Conservation (phyloP, 352 stramenopile species). For the Pythium rishiriense region DNA sequence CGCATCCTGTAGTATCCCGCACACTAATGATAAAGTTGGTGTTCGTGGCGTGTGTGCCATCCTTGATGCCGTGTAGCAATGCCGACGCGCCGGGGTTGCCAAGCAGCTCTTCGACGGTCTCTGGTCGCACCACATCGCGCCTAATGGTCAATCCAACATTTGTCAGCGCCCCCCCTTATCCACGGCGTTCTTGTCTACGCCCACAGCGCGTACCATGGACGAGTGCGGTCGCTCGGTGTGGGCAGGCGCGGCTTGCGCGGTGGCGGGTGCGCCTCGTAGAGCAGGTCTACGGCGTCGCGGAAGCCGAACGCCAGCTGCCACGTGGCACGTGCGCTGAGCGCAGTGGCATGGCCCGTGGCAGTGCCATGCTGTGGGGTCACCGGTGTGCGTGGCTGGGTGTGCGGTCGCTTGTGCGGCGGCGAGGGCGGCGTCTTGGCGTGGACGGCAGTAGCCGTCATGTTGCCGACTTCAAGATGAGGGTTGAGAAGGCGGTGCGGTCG, state of each 20-base stretch:
- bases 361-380: background rate
- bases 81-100: slow-evolving; percentile 41
- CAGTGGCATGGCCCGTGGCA: no score
- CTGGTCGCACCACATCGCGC: slow-evolving; percentile 36
- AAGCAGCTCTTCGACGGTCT: slow-evolving; percentile 42
- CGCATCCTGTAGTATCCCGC: no score
- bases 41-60: slow-evolving; percentile 6
- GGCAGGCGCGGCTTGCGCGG: slow-evolving; percentile 51
- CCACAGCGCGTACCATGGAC: slow-evolving; percentile 39
- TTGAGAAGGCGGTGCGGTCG: no score
- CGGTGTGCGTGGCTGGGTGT: background rate
- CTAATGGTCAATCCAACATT: no score
- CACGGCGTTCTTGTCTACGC: background rate
- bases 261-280: slow-evolving; percentile 43
- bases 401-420: background rate
- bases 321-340: slow-evolving; percentile 14
- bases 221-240: slow-evolving; percentile 26
- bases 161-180: no score
- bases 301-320: slow-evolving; percentile 69
- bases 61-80: slow-evolving; percentile 29
- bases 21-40: slow-evolving; percentile 77
- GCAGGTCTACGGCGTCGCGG: slow-evolving; percentile 49
- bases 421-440: background rate
- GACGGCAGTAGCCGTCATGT: background rate
- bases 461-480: slow-evolving; percentile 16